A percentile compares a stretch with the other conserved stretches of the same genome.
Evolutionary conservation across 345 rosid genomes (phyloP).

Genomic region (Nephelium lappaceum): DNA sequence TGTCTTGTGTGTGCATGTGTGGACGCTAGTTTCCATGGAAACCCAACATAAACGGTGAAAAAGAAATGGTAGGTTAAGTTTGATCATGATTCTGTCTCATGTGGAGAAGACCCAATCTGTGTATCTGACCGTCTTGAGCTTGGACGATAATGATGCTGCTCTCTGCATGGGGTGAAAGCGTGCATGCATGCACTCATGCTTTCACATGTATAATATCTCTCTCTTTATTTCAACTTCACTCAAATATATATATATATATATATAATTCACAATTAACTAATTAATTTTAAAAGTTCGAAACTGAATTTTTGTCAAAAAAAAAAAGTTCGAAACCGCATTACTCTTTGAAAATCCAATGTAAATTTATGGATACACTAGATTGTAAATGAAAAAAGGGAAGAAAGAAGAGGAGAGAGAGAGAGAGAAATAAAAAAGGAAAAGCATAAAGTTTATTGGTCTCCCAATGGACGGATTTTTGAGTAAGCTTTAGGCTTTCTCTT

Average conservation of each 20-base stretch:
- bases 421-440: conserved; percentile 13
- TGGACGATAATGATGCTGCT: conserved; percentile 34
- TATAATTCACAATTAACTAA: neutral
- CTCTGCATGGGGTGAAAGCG: conserved; percentile 50
- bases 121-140: neutral
- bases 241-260: neutral
- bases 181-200: conserved; percentile 37
- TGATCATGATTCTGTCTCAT: conserved; percentile 19
- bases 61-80: neutral
- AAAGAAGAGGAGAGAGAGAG: neutral
- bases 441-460: conserved; percentile 24
- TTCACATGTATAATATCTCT: conserved; percentile 17
- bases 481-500: conserved; percentile 39
- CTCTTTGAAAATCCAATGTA: neutral
- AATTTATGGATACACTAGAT: neutral
- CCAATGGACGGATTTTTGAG: conserved; percentile 11
- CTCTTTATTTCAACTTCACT: neutral
- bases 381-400: neutral
- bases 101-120: neutral
- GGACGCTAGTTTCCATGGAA: no score
- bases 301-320: no score
- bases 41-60: neutral
- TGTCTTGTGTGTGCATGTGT: no score
- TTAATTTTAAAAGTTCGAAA: no score
- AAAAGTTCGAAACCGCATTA: neutral